These are phyloP conservation scores for Gossypium stocksii DNA, from an alignment of 345 rosid genomes.

Conservation along the genomic window DNA sequence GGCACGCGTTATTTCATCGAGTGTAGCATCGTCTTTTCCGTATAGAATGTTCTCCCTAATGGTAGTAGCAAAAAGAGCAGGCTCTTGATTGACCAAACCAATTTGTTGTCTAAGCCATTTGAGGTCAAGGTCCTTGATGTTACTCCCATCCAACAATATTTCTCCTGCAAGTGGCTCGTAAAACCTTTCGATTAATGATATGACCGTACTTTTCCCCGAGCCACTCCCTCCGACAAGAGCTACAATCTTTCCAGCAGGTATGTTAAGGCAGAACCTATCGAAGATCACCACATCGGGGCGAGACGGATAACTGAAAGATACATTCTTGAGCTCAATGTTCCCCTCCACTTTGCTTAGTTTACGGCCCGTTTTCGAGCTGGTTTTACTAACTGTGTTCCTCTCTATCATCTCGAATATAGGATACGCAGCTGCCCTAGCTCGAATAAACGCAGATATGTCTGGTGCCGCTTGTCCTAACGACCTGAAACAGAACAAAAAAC, in stretches of 20 bases:
- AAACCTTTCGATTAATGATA: conserved; percentile 87
- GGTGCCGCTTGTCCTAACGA: conserved; percentile 94
- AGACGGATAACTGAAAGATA: conserved; percentile 76
- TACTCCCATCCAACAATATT: conserved; percentile 58
- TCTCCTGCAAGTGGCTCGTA: conserved; percentile 74
- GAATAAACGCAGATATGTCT: conserved; percentile 68
- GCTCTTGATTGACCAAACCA: conserved; percentile 94
- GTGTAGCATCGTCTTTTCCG: conserved; percentile 75
- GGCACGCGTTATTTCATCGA: conserved; percentile 65
- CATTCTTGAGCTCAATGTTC: conserved; percentile 66
- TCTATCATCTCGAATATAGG: conserved; percentile 94
- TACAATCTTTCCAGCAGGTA: conserved; percentile 76
- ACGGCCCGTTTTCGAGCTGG: conserved; percentile 47
- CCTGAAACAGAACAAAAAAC: conserved; percentile 34
- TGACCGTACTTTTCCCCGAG: conserved; percentile 86
- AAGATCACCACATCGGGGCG: conserved; percentile 74
- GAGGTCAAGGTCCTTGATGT: conserved; percentile 59
- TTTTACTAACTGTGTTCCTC: conserved; percentile 53
- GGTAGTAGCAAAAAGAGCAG: conserved; percentile 80
- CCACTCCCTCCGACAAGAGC: conserved; percentile 99
- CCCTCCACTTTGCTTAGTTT: conserved; percentile 62
- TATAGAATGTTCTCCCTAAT: conserved; percentile 87
- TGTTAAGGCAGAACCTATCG: conserved; percentile 46
- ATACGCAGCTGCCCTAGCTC: conserved; percentile 88
- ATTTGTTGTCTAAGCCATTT: conserved; percentile 85